Evolutionary conservation across 2,329 filamentous ascomycete species (phyloP), one percentile per base, ranked within the genome.

Genomic region (Fusarium devonianum): DNA sequence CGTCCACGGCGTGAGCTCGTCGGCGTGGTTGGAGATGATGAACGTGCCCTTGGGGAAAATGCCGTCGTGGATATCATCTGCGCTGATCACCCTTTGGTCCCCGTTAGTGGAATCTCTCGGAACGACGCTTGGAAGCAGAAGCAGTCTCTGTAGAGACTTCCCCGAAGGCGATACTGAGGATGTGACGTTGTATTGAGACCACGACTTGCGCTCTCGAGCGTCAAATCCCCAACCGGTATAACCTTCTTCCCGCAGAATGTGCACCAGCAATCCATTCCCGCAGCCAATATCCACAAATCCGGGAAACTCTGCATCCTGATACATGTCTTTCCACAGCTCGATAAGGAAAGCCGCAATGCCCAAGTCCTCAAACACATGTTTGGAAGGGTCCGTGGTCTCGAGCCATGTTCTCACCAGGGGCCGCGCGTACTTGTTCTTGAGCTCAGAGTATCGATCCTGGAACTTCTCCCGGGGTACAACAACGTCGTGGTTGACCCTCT

Each of bases 271-370:
- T 1, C 94, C 94, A 66, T 97, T 99, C 2, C 94, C 94, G 67
- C 94, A 97, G 5, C 93, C 94, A 34, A 99, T 91, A 66, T 99
- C 94, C 14, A 97, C 89, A 65, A 97, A 99, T 1, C 93, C 92
- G 0, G 91, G 90, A 63, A 96, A 97, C 0, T 60, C 53, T 1
- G 36, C 49, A 30, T 67, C 68, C 26, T 63, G 67, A 68, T 97
- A 97, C 86, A 96, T 93, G 49, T 88, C 84, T 10, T 76, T 74
- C 94, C 94, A 99, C 2, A 97, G 75, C 74, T 97, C 92, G 18
- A 97, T 90, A 40, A 97, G 76, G 64, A 97, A 99, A 0, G 93
- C 89, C 0, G 93, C 89, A 55, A 99, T 97, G 4, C 85, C 83
- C 14, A 99, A 75, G 67, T 97, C 93, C 69, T 99, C 94, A 71